These are phyloP conservation scores for Microsporum canis DNA, from an alignment of 2,329 filamentous ascomycete genomes.

Conservation along the genomic window DNA sequence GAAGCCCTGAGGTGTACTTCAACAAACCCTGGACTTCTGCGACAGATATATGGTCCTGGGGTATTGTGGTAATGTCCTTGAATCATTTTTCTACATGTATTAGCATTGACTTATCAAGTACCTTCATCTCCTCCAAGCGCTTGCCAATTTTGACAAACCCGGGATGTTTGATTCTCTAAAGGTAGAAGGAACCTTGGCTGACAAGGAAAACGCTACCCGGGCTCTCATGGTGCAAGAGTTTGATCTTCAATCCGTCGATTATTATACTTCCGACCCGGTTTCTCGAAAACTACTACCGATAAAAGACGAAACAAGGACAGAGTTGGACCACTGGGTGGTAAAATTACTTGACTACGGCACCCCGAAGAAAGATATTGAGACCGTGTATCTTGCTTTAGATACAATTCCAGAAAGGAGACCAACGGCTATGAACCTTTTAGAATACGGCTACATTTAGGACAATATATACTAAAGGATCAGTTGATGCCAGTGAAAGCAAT, in stretches of 20 bases:
- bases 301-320: slow-evolving; percentile 6
- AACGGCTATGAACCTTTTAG: background rate
- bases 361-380: slow-evolving; percentile 5
- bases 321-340: slow-evolving; percentile 6
- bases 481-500: too few species aligned
- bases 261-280: slow-evolving; percentile 4
- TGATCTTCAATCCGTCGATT: slow-evolving; percentile 4
- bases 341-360: slow-evolving; percentile 1
- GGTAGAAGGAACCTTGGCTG: background rate
- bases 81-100: too few species aligned
- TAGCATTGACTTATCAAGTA: background rate
- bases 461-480: too few species aligned
- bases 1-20: slow-evolving; percentile 6
- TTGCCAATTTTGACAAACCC: slow-evolving; percentile 3
- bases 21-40: slow-evolving; percentile 7
- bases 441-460: background rate
- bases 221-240: slow-evolving; percentile 5
- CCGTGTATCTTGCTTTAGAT: slow-evolving; percentile 3
- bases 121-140: slow-evolving; percentile 7
- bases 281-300: background rate
- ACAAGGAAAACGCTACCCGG: background rate
- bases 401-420: background rate
- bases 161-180: slow-evolving; percentile 6
- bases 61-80: slow-evolving; percentile 5
- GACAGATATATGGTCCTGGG: slow-evolving; percentile 11